These are phyloP conservation scores for Cornus kousa DNA, from an alignment of 148 eudicot genomes.

Conservation along the genomic window DNA sequence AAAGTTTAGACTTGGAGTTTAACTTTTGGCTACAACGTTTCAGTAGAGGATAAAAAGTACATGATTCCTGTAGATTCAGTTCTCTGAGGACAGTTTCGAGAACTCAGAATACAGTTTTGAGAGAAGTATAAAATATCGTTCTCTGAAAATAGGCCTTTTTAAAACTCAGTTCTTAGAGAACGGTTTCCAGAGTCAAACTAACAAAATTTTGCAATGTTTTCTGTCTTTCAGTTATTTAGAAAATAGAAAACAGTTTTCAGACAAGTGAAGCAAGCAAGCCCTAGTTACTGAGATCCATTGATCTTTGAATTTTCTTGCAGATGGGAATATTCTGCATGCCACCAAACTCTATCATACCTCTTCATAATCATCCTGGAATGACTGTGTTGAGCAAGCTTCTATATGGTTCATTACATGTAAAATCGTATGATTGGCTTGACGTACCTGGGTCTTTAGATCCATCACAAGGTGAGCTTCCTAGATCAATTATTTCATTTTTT, in stretches of 20 bases:
- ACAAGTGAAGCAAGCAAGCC: not conserved
- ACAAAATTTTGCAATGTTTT: not conserved
- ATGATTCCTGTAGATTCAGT: not conserved
- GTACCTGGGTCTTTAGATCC: constrained; percentile 59
- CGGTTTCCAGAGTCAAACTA: not conserved
- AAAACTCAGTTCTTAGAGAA: not conserved
- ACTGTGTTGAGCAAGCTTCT: constrained; percentile 96
- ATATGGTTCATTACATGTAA: constrained; percentile 78
- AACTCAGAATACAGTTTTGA: no score
- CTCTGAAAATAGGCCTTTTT: no score
- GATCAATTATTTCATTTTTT: not conserved
- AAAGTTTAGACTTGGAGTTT: not conserved
- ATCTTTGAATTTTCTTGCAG: constrained; percentile 41
- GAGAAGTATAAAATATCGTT: no score
- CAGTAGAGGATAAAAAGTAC: not conserved
- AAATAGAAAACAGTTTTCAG: no score
- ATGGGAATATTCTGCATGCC: constrained; percentile 98
- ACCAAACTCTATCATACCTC: constrained; percentile 84
- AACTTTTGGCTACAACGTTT: not conserved
- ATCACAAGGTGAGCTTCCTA: constrained; percentile 49
- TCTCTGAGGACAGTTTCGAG: no score
- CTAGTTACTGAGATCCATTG: not conserved
- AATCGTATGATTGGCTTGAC: constrained; percentile 89
- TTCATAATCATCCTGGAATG: constrained; percentile 99
- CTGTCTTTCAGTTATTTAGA: not conserved